Evolutionary conservation across 2,329 filamentous ascomycete genomes (phyloP).

Genomic region (Aureobasidium sp.): DNA sequence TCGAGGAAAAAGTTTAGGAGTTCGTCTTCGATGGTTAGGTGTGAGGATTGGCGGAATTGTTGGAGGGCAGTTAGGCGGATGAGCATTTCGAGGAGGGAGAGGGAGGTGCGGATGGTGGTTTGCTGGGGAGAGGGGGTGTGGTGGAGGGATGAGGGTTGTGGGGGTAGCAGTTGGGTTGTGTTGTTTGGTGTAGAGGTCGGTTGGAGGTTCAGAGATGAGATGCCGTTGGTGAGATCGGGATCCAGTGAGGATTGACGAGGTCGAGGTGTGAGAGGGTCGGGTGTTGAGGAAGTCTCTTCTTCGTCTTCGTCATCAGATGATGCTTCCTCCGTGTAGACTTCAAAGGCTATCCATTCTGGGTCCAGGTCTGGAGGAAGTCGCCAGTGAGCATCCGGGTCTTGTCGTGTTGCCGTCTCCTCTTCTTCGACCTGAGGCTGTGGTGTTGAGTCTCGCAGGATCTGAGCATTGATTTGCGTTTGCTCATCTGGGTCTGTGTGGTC

Average conservation of each 20-base stretch:
- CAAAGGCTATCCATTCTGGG: conserved; percentile 91
- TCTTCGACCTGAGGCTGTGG: conserved; percentile 24
- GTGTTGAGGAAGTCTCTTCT: neutral
- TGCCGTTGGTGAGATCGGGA: conserved; percentile 41
- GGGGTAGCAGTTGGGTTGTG: conserved; percentile 30
- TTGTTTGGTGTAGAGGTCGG: conserved; percentile 21
- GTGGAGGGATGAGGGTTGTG: conserved; percentile 9
- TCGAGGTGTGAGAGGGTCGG: conserved; percentile 12
- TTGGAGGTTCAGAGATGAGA: conserved; percentile 54
- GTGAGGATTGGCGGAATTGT: conserved; percentile 90
- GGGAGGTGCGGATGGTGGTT: conserved; percentile 63
- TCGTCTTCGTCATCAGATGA: conserved; percentile 55
- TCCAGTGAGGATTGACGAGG: conserved; percentile 40
- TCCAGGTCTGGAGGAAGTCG: conserved; percentile 79
- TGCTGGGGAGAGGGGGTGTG: conserved; percentile 15
- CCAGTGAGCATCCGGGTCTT: conserved; percentile 44
- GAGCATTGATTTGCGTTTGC: conserved; percentile 51
- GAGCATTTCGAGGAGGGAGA: conserved; percentile 90
- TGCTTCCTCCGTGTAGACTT: conserved; percentile 77
- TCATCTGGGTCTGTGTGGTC: conserved; percentile 31
- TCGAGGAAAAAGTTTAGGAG: conserved; percentile 89
- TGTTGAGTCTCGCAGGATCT: conserved; percentile 48
- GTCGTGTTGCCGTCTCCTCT: neutral
- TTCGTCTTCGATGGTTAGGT: conserved; percentile 91
- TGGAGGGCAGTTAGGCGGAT: conserved; percentile 88